Percentiles rank a stretch among this genome's conserved stretches.
phyloP scores from a whole-genome alignment of 495 filamentous ascomycete species.

The Corynascus novoguineensis region DNA sequence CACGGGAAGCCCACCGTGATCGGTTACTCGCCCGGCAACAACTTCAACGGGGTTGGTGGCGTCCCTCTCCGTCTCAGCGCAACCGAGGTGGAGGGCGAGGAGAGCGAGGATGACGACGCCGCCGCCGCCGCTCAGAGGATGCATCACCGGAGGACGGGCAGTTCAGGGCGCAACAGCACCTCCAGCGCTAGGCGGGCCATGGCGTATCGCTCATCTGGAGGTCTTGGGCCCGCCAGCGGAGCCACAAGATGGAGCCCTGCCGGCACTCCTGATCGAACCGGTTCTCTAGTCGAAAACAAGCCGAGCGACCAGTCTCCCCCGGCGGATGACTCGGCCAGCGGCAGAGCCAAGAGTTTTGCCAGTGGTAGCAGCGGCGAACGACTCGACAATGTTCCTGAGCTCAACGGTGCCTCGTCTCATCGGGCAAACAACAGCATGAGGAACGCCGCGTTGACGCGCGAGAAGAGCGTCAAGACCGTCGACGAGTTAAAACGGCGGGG shows the following conservation, averaged over 20 bases:
- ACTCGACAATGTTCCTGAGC: conserved; percentile 45
- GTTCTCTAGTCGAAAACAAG: conserved; percentile 39
- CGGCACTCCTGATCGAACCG: conserved; percentile 56
- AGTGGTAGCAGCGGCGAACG: conserved; percentile 53
- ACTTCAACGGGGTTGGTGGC: conserved; percentile 63
- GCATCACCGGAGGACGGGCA: conserved; percentile 69
- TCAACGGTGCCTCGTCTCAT: conserved; percentile 32
- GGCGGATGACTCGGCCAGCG: conserved; percentile 40
- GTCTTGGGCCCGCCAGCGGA: conserved; percentile 29
- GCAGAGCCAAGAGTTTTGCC: conserved; percentile 41
- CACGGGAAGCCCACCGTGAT: conserved; percentile 65
- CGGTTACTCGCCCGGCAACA: conserved; percentile 69
- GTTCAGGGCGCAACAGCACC: conserved; percentile 69
- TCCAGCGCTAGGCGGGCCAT: conserved; percentile 60
- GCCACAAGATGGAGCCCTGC: conserved; percentile 59
- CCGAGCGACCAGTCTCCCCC: conserved; percentile 24
- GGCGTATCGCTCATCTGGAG: conserved; percentile 48
- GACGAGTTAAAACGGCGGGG: conserved; percentile 60
- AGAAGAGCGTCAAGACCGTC: conserved; percentile 56
- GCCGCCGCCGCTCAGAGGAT: conserved; percentile 42
- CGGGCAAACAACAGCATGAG: conserved; percentile 49
- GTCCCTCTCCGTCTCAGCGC: conserved; percentile 90
- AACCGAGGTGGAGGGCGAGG: conserved; percentile 84
- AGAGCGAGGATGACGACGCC: conserved; percentile 66
- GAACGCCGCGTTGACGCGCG: conserved; percentile 48